phyloP scores from a whole-genome alignment of 2,329 filamentous ascomycete species.

The Cryphonectria parasitica region DNA sequence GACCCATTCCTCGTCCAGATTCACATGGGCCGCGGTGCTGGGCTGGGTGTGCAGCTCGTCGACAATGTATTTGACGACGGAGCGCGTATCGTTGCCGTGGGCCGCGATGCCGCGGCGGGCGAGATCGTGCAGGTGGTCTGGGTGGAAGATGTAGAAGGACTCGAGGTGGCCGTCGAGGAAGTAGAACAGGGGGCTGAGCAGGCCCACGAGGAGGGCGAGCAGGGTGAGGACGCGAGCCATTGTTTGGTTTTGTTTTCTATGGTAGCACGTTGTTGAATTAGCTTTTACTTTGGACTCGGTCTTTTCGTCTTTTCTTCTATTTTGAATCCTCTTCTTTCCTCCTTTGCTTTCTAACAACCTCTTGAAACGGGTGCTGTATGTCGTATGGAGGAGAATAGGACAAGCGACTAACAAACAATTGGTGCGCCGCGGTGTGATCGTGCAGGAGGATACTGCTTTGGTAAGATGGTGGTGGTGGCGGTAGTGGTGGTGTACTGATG shows the following conservation, averaged over 20 bases:
- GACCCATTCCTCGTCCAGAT: constrained; percentile 78
- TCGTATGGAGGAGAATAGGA: neutral
- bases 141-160: constrained; percentile 76
- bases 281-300: neutral
- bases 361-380: neutral
- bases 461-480: neutral
- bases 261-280: neutral
- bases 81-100: constrained; percentile 76
- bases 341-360: neutral
- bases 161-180: constrained; percentile 62
- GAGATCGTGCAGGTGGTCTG: constrained; percentile 69
- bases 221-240: constrained; percentile 48
- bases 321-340: neutral
- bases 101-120: constrained; percentile 66
- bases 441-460: neutral
- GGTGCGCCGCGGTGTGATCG: neutral
- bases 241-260: neutral
- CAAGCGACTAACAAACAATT: neutral
- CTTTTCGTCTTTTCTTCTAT: neutral
- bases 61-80: constrained; percentile 72
- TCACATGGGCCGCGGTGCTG: constrained; percentile 60
- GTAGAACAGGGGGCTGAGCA: constrained; percentile 59
- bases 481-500: neutral
- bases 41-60: constrained; percentile 63
- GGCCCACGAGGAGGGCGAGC: constrained; percentile 56